Conservation (phyloP, 2,329 filamentous ascomycete species). For the Zymoseptoria brevis region DNA sequence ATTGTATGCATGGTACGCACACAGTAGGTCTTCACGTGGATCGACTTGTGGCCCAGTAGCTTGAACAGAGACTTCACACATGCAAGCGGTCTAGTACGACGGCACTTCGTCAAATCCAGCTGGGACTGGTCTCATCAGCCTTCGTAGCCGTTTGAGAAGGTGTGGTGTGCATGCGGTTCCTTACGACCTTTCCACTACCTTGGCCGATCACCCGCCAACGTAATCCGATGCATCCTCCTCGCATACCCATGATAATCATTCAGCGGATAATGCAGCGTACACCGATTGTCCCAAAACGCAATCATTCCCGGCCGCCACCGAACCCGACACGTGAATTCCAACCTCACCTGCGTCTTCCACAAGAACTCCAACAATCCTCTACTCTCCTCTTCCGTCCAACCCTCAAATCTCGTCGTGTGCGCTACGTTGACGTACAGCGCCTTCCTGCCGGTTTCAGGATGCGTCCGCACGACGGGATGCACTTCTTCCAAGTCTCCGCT, state of each 20-base stretch:
- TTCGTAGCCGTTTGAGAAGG: too few relatives aligned
- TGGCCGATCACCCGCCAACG: constrained; percentile 8
- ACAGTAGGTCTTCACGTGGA: too few relatives aligned
- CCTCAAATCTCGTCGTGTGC: constrained; percentile 73
- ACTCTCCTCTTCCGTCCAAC: constrained; percentile 76
- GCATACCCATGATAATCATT: constrained; percentile 12
- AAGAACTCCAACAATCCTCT: constrained; percentile 67
- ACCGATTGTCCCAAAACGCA: constrained; percentile 16
- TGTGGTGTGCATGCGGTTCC: too few relatives aligned
- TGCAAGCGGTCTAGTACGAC: too few relatives aligned
- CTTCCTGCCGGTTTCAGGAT: constrained; percentile 72
- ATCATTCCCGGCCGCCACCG: constrained; percentile 33
- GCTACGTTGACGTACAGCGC: constrained; percentile 73
- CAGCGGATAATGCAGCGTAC: constrained; percentile 14
- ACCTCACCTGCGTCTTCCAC: constrained; percentile 61
- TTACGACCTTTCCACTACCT: not conserved
- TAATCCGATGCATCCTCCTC: constrained; percentile 11
- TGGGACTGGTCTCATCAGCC: too few relatives aligned
- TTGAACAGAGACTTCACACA: too few relatives aligned
- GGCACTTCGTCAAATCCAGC: too few relatives aligned
- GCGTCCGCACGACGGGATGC: constrained; percentile 71
- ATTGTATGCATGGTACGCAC: too few relatives aligned
- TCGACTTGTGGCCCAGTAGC: too few relatives aligned
- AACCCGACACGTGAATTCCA: constrained; percentile 64
- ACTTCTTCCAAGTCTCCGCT: constrained; percentile 64